Base-by-base conservation (phyloP, 148 eudicot species). In the Rhododendron molle region DNA sequence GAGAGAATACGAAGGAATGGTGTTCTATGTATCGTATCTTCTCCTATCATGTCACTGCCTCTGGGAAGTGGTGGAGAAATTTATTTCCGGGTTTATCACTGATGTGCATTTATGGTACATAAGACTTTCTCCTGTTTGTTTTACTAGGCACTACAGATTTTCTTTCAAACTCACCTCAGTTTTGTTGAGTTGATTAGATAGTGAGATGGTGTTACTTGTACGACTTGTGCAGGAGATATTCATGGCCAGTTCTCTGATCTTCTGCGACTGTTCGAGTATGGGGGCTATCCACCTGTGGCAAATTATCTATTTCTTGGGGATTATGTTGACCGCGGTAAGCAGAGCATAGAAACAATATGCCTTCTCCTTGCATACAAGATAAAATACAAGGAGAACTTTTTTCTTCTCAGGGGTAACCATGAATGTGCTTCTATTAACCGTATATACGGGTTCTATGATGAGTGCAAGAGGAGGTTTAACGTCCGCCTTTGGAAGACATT, bases 301-400 rank as follows among this genome's bases (percentile, higher is more conserved):
- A 94, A 92, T 88, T 94, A 93, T 88, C 89, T 94, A 83, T 94
- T 94, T 89, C 83, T 94, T 78, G 97, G 97, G 78, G 97, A 94
- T 84, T 94, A 94, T 86, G 97, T 94, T 36, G 97, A 94, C 84
- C 97, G 97, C 86, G 97, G 97, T 87, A 94, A 94, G 91, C 95
- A 94, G 87, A 92, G 97, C 89, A 91, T 94, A 84, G 95, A 94
- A 87, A 92, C 96, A 50, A 94, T 94, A 82, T 94, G 96, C 89
- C 96, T 94, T 85, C 96, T 92, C 74, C 93, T 94, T 67, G 92
- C 96, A 62, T 94, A 94, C 92, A 94, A 94, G 90, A 92, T 94
- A 85, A 94, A 94, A 65, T 92, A 94, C 88, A 94, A 94, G 89
- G 96, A 94, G 85, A 94, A 94, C 90, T 94, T 94, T 85, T 94